phyloP scores from a whole-genome alignment of 73 alveolate genomes.

The Paramecium primaurelia region DNA sequence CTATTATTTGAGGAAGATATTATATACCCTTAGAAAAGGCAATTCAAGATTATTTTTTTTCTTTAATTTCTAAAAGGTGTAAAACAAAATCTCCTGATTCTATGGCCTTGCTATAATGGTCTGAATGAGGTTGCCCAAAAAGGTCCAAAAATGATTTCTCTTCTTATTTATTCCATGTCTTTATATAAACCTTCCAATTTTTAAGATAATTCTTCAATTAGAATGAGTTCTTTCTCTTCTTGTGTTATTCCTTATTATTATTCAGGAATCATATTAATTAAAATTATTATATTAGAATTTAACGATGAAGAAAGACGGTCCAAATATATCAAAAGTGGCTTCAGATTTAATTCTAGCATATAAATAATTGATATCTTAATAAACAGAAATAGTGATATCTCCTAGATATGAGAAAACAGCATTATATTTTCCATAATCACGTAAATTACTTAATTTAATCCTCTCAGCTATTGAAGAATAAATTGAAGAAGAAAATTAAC shows the following conservation, averaged over 20 bases:
- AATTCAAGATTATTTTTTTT: too few species aligned
- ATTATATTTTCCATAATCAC: background rate
- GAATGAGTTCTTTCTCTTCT: constrained; percentile 71
- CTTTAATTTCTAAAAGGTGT: too few species aligned
- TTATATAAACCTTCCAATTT: constrained; percentile 68
- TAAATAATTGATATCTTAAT: background rate
- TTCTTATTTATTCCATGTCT: constrained; percentile 76
- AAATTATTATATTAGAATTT: background rate
- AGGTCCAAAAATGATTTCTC: too few species aligned
- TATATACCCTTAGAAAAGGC: too few species aligned
- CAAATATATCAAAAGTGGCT: background rate
- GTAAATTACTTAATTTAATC: background rate
- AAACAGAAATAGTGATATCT: background rate
- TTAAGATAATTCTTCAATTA: constrained; percentile 76
- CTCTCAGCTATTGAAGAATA: background rate
- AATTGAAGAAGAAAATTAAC: background rate
- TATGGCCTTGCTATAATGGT: too few species aligned
- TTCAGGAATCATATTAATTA: background rate
- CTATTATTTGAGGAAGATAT: too few species aligned
- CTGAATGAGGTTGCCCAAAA: too few species aligned
- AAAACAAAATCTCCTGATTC: too few species aligned
- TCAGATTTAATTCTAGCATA: background rate
- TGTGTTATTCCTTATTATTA: constrained; percentile 37
- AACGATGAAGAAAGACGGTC: background rate
- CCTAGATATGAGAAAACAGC: background rate